Conservation (phyloP, 306 rosid genomes). For the Biancaea sappan region DNA sequence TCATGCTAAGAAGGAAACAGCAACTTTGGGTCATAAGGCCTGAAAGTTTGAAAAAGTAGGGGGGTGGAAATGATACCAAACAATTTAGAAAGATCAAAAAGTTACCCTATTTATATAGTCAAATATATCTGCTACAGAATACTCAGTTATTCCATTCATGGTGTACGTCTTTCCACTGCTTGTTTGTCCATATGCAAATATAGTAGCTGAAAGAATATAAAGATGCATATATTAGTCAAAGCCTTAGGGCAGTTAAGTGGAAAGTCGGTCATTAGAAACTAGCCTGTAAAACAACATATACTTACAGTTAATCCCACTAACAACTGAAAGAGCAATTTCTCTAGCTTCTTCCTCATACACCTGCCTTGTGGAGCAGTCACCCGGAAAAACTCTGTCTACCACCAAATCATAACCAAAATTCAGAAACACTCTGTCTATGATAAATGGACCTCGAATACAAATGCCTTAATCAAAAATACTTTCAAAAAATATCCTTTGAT, state of each 20-base stretch:
- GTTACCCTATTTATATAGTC: slow-evolving; percentile 71
- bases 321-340: slow-evolving; percentile 83
- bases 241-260: neutral
- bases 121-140: slow-evolving; percentile 81
- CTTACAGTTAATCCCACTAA: slow-evolving; percentile 89
- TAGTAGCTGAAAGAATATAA: slow-evolving; percentile 65
- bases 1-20: slow-evolving; percentile 61
- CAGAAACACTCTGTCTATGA: slow-evolving; percentile 14
- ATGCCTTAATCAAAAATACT: slow-evolving; percentile 3
- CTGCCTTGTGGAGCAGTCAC: slow-evolving; percentile 74
- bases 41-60: slow-evolving; percentile 27
- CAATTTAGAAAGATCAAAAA: slow-evolving; percentile 3
- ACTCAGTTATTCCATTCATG: slow-evolving; percentile 85
- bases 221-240: slow-evolving; percentile 26
- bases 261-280: slow-evolving; percentile 31
- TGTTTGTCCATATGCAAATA: slow-evolving; percentile 95
- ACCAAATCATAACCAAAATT: slow-evolving; percentile 36
- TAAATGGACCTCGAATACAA: neutral
- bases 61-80: neutral
- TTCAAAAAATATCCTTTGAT: neutral
- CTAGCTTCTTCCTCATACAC: slow-evolving; percentile 85
- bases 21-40: slow-evolving; percentile 17
- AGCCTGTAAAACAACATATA: slow-evolving; percentile 15
- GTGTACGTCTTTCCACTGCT: slow-evolving; percentile 97
- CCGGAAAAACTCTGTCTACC: slow-evolving; percentile 83